phyloP scores from a whole-genome alignment of 768 basidiomycete species.

The Plicaturopsis crispa region DNA sequence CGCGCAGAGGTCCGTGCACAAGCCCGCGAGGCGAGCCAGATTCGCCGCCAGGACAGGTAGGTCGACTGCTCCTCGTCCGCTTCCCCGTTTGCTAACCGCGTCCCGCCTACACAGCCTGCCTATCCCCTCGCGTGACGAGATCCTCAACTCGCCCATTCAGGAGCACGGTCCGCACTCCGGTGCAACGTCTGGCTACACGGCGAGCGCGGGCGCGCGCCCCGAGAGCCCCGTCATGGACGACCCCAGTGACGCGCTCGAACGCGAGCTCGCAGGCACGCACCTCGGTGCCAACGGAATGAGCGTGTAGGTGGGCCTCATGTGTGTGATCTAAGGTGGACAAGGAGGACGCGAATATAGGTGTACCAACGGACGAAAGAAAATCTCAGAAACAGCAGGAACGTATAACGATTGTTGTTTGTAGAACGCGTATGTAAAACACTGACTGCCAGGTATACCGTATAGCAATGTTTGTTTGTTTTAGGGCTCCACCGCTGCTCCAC shows the following conservation, averaged over 20 bases:
- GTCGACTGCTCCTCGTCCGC: conserved; percentile 8
- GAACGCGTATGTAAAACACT: too few relatives aligned
- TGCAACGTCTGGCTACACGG: conserved; percentile 63
- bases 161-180: conserved; percentile 55
- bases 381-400: neutral
- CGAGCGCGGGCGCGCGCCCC: conserved; percentile 32
- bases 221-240: conserved; percentile 77
- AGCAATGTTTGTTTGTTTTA: too few relatives aligned
- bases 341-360: too few relatives aligned
- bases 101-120: conserved; percentile 44
- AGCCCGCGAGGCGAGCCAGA: conserved; percentile 62
- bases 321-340: too few relatives aligned
- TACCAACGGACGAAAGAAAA: too few relatives aligned
- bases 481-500: too few relatives aligned
- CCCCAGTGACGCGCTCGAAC: conserved; percentile 79
- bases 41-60: conserved; percentile 73
- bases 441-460: too few relatives aligned
- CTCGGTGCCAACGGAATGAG: too few relatives aligned
- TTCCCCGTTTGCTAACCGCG: conserved; percentile 1
- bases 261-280: conserved; percentile 75
- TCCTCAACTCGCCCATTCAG: conserved; percentile 66
- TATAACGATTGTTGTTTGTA: neutral
- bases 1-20: conserved; percentile 86
- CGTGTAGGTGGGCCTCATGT: too few relatives aligned
- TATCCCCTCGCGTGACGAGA: conserved; percentile 76